Base-by-base conservation (phyloP, 352 stramenopile genomes). In the Globisporangium cystogenes region DNA sequence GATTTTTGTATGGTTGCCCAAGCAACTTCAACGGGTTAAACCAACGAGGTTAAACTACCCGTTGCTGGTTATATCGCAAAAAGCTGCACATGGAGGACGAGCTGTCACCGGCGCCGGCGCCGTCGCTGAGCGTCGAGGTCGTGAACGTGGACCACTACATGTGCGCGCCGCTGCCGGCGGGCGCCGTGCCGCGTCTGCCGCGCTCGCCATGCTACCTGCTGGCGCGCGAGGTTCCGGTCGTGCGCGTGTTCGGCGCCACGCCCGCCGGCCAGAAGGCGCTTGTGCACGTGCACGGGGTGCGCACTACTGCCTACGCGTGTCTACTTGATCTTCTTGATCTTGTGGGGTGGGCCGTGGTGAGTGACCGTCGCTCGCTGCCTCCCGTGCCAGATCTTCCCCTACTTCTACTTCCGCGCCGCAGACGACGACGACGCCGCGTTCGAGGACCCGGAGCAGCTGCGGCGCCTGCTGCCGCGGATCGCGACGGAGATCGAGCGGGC, bases 201-300 rank as follows among this genome's bases (percentile, higher is more conserved):
- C 35, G 52, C 6, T 87, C 79, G 53, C 77, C 85, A 40, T 91
- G 72, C 42, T 93, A 95, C 61, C 46, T 72, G 24, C 62, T 69
- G 48, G 85, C 85, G 43, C 65, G 61, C 14, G 69, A 81, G 20
- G 85, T 95, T 46, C 90, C 90, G 16, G 84, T 97, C 11, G 67
- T 97, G 43, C 90, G 87, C 35, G 75, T 97, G 35, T 96, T 96
- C 41, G 90, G 90, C 39, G 82, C 85, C 40, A 97, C 88, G 16
- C 86, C 84, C 7, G 88, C 86, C 18, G 90, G 90, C 15, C 88
- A 96, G 64, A 97, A 96, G 68, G 58, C 84, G 33, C 88, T 91
- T 24, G 64, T 96, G 39, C 90, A 97, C 60, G 56, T 97, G 33
- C 90, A 97, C 45, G 90, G 90, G 7, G 87, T 96, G 8, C 36